These are phyloP conservation scores for Curvularia eragrostidis DNA, from an alignment of 2,329 filamentous ascomycete genomes.

Conservation along the genomic window DNA sequence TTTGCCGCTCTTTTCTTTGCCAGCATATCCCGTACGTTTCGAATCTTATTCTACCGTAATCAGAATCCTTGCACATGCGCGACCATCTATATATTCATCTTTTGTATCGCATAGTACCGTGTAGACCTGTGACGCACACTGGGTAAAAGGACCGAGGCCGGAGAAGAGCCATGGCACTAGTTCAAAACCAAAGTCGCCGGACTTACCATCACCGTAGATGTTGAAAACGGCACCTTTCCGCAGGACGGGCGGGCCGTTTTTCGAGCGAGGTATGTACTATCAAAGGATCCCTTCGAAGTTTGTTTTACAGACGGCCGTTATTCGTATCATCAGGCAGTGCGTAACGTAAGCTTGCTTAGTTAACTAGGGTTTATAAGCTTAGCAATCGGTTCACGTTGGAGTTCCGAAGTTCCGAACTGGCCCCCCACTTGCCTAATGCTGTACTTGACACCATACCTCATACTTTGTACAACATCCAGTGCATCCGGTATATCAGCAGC, in stretches of 20 bases:
- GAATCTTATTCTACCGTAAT: no score
- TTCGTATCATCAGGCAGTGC: background rate
- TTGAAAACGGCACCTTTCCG: background rate
- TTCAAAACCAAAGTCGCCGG: background rate
- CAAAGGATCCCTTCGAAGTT: background rate
- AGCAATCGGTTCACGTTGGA: background rate
- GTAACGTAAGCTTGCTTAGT: background rate
- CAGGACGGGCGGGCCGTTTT: background rate
- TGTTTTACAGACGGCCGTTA: background rate
- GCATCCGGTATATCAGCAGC: constrained; percentile 4
- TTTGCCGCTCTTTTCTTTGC: no score
- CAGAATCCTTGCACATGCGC: no score
- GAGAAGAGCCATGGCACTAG: background rate
- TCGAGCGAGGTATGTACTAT: background rate
- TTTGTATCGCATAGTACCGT: background rate
- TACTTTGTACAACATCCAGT: constrained; percentile 2
- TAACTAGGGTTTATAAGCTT: background rate
- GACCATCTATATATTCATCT: no score
- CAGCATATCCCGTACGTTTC: no score
- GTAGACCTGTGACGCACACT: background rate
- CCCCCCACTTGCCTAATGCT: background rate
- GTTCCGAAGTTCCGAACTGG: background rate
- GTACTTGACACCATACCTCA: background rate
- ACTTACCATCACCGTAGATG: background rate
- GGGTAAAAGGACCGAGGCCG: background rate